These are phyloP conservation scores for Aspergillus nanangensis DNA, from an alignment of 495 filamentous ascomycete genomes.

Conservation along the genomic window DNA sequence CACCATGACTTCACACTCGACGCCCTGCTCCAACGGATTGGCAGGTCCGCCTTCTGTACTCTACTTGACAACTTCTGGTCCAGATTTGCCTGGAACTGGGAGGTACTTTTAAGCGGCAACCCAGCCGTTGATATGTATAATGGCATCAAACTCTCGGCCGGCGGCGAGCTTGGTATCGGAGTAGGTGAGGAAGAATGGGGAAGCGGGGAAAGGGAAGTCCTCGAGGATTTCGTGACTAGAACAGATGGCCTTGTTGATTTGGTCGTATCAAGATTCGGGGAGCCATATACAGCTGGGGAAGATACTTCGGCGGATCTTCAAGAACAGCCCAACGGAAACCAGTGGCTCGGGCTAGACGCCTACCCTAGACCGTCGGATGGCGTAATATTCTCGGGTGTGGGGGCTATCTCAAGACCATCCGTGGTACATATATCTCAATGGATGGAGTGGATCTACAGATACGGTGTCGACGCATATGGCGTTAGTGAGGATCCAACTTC, in stretches of 20 bases:
- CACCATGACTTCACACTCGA: conserved; percentile 73
- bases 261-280: conserved; percentile 80
- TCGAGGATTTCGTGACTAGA: conserved; percentile 71
- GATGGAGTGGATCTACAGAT: conserved; percentile 78
- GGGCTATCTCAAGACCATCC: conserved; percentile 59
- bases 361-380: conserved; percentile 71
- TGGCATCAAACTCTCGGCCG: conserved; percentile 84
- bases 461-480: conserved; percentile 76
- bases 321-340: conserved; percentile 9
- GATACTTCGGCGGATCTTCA: not conserved
- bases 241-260: conserved; percentile 73
- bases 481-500: conserved; percentile 68
- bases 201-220: conserved; percentile 83
- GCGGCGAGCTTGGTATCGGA: conserved; percentile 87
- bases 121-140: conserved; percentile 74
- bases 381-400: conserved; percentile 75
- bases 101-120: conserved; percentile 84
- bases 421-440: conserved; percentile 67
- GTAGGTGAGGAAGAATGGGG: conserved; percentile 93
- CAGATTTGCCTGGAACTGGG: conserved; percentile 75
- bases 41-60: conserved; percentile 53
- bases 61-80: conserved; percentile 80
- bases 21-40: conserved; percentile 59
- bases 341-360: conserved; percentile 64
- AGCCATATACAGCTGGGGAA: conserved; percentile 21